Evolutionary conservation across 2,329 filamentous ascomycete species (phyloP), one percentile per base, ranked within the genome.

Genomic region (Teratosphaeriaceae sp.): DNA sequence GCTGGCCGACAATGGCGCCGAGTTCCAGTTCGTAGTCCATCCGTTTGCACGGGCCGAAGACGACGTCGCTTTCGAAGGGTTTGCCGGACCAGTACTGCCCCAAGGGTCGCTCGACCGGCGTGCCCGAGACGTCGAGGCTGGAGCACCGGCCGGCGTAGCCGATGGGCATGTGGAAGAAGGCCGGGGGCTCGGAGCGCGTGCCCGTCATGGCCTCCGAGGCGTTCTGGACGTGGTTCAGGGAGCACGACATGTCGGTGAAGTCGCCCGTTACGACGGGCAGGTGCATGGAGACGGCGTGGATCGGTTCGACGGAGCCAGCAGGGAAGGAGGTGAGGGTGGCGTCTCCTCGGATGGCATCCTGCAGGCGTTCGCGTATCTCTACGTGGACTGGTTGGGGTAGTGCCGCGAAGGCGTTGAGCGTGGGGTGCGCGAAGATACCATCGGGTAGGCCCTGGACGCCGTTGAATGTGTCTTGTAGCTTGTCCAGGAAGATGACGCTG

Each of bases 241-340:
- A 74, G 50, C 71, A 75, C 1, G 68, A 74, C 57, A 77, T 78
- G 53, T 80, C 78, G 34, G 69, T 74, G 53, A 79, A 82, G 31
- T 75, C 76, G 5, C 69, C 67, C 12, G 79, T 68, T 2, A 64
- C 55, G 11, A 82, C 55, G 0, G 78, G 79, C 0, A 82, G 54
- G 52, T 80, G 72, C 55, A 80, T 61, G 1, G 60, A 58, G n/a
- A 74, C 69, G 15, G 62, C 52, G 26, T 59, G 49, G 18, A 78
- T 54, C 30, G 62, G 37, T 33, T 66, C 64, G 8, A 57, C 52
- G 11, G 58, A 53, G 26, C 52, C 42, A 13, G 53, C 38, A 12
- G 54, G 44, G 5, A 61, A 36, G 5, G 59, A 7, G 55, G 39
- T 18, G 20, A 56, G 36, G 3, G 52, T 43, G 20, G 43, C 16